Percentiles rank a stretch among this genome's conserved stretches.
Evolutionary conservation across 306 rosid genomes (phyloP).

Genomic region (Lotus japonicus): DNA sequence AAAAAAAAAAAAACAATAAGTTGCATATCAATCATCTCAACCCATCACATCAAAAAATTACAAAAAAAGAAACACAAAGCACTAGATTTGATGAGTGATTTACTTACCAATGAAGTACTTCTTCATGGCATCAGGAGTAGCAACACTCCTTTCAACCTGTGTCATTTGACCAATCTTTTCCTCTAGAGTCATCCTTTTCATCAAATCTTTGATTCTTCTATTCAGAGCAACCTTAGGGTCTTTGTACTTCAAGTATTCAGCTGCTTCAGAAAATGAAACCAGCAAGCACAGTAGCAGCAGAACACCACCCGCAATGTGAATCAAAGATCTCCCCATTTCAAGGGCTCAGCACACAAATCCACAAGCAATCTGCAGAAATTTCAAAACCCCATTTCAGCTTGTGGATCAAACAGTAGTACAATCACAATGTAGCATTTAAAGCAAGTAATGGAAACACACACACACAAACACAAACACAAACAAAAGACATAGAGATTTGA

Average conservation of each 20-base stretch:
- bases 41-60: neutral
- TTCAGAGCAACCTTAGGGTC: conserved; percentile 60
- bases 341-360: conserved; percentile 14
- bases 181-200: conserved; percentile 57
- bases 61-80: neutral
- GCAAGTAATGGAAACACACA: neutral
- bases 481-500: neutral
- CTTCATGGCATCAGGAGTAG: conserved; percentile 57
- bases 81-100: neutral
- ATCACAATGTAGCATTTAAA: neutral
- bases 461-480: neutral
- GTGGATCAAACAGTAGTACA: neutral
- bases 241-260: conserved; percentile 56
- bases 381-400: neutral
- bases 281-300: conserved; percentile 46
- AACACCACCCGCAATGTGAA: conserved; percentile 41
- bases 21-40: neutral
- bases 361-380: conserved; percentile 15
- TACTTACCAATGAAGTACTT: conserved; percentile 67
- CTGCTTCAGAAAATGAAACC: conserved; percentile 42
- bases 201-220: conserved; percentile 65
- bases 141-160: conserved; percentile 72
- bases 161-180: conserved; percentile 95
- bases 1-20: too few relatives aligned
- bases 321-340: conserved; percentile 43